Evolutionary conservation across 2,329 filamentous ascomycete genomes (phyloP).

Genomic region (Hypocrella siamensis): DNA sequence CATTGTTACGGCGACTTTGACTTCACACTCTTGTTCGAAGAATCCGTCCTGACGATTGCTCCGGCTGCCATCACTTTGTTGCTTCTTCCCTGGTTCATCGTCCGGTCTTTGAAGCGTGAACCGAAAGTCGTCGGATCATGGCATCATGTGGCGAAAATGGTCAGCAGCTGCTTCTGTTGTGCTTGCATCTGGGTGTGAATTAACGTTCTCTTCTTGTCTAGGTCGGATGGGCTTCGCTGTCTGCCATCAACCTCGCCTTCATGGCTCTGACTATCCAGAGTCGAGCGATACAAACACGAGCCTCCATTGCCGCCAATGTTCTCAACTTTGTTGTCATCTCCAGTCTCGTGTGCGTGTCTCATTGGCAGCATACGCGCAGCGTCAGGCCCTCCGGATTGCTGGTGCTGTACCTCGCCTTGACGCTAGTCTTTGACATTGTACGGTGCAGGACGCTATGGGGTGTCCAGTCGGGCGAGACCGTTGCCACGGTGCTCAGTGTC

Average conservation of each 20-base stretch:
- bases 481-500: not conserved
- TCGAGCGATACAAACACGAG: too few species aligned
- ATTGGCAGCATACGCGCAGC: constrained; percentile 14
- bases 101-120: too few species aligned
- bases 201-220: too few species aligned
- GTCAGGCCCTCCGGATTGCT: constrained; percentile 5
- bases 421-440: not conserved
- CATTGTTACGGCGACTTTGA: constrained; percentile 11
- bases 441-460: not conserved
- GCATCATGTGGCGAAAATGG: too few species aligned
- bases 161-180: too few species aligned
- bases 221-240: too few species aligned
- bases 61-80: constrained; percentile 4
- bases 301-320: not conserved
- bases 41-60: constrained; percentile 9
- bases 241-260: too few species aligned
- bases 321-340: not conserved
- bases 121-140: too few species aligned
- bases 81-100: not conserved
- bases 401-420: not conserved
- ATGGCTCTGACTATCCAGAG: not conserved
- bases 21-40: constrained; percentile 14
- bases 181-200: too few species aligned
- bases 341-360: constrained; percentile 8
- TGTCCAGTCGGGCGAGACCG: not conserved